These are phyloP conservation scores for Parathielavia appendiculata DNA, from an alignment of 495 filamentous ascomycete genomes.

Conservation along the genomic window DNA sequence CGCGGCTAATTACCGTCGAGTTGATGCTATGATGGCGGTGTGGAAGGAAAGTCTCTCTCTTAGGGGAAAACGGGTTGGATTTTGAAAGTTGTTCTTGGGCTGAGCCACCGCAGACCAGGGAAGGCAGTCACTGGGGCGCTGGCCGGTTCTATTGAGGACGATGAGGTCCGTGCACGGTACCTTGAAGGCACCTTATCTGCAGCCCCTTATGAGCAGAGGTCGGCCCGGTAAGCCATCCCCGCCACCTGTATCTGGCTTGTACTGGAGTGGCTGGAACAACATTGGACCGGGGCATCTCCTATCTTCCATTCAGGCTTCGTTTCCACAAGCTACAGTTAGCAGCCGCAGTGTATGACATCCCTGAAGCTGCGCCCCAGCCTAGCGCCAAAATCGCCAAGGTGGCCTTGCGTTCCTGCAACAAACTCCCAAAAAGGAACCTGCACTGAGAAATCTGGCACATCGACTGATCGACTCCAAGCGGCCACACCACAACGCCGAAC, in stretches of 20 bases:
- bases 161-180: slow-evolving; percentile 23
- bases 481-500: slow-evolving; percentile 2
- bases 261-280: slow-evolving; percentile 24
- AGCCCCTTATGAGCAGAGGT: slow-evolving; percentile 13
- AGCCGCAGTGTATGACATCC: slow-evolving; percentile 6
- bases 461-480: slow-evolving; percentile 11
- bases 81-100: slow-evolving; percentile 40
- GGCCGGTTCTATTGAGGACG: background rate
- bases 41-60: slow-evolving; percentile 28
- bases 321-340: slow-evolving; percentile 12
- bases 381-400: slow-evolving; percentile 28
- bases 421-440: slow-evolving; percentile 14
- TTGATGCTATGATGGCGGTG: slow-evolving; percentile 34
- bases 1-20: slow-evolving; percentile 28
- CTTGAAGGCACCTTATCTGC: slow-evolving; percentile 28
- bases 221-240: slow-evolving; percentile 1
- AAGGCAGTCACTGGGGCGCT: slow-evolving; percentile 18
- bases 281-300: slow-evolving; percentile 22
- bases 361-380: background rate
- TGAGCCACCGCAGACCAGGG: slow-evolving; percentile 20
- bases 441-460: slow-evolving; percentile 21
- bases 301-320: slow-evolving; percentile 4
- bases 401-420: slow-evolving; percentile 24
- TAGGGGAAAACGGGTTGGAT: slow-evolving; percentile 29
- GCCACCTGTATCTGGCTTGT: slow-evolving; percentile 14